Evolutionary conservation across 345 rosid genomes (phyloP), one percentile per base, ranked within the genome.

Genomic region (Conringia planisiliqua): DNA sequence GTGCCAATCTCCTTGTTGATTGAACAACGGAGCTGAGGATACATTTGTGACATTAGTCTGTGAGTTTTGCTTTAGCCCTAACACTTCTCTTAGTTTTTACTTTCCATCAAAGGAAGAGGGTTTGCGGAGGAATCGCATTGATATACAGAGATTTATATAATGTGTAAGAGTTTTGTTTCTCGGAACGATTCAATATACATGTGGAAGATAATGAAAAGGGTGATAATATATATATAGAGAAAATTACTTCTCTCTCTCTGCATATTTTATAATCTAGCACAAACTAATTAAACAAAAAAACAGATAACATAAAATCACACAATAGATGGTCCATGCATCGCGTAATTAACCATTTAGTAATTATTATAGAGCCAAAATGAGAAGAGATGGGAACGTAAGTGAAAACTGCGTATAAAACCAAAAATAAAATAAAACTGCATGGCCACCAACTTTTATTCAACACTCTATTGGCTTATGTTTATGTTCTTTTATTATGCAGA

Each of bases 1-100:
- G 79, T 92, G 99, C 80, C 97, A 94, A 77, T 94, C 99, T 80
- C 92, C 95, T 43, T 92, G 90, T 75, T 90, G 66, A 73, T 70
- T 20, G 43, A 69, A 29, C 14, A 39, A 38, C 13, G 26, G 33
- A 32, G 16, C n/a, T 24, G 36, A 54, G 47, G 64, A 42, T 40
- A 10, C 20, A 36, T 51, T 61, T 75, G 32, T 68, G 40, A 75
- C 36, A 40, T 50, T 50, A 60, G 63, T 59, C 35, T 60, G 14
- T 38, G 47, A 67, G 47, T 68, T 67, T 59, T 59, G n/a, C 22
- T 51, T 60, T 30, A 40, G 20, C 61, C 20, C 56, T 67, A 39
- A 60, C 44, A 35, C 17, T 29, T 14, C 36, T 38, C 30, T 58
- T 36, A 17, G 22, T 35, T 57, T 73, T 44, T 16, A 18, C 24